A percentile compares a stretch with the other conserved stretches of the same genome.
These are phyloP conservation scores for Phytophthora sojae DNA, from an alignment of 352 stramenopile genomes.

Conservation along the genomic window DNA sequence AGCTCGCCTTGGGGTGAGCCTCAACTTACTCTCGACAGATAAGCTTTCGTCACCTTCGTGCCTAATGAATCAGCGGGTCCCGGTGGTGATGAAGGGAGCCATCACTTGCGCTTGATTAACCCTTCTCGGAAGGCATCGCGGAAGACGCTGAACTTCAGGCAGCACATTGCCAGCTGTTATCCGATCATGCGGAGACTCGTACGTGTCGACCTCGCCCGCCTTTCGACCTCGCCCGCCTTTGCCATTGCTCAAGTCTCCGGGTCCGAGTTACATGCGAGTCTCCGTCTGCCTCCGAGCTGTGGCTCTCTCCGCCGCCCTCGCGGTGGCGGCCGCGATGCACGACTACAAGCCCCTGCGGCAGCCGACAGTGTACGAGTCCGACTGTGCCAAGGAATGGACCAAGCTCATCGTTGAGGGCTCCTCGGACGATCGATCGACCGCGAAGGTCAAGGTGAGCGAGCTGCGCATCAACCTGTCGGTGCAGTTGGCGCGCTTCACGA, in stretches of 20 bases:
- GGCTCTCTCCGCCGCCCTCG: conserved; percentile 16
- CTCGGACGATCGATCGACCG: conserved; percentile 38
- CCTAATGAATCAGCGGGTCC: conserved; percentile 1
- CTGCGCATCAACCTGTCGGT: conserved; percentile 70
- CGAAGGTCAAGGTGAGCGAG: conserved; percentile 53
- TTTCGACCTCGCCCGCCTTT: conserved; percentile 20
- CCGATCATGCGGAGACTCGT: conserved; percentile 23
- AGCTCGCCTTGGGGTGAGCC: too few species aligned
- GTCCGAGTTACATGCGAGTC: conserved; percentile 19
- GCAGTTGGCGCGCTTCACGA: conserved; percentile 66
- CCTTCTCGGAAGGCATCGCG: neutral
- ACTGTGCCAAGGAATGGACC: conserved; percentile 49
- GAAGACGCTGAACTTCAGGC: conserved; percentile 19
- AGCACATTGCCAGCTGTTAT: conserved; percentile 28
- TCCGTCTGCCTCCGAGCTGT: conserved; percentile 15
- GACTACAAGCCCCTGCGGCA: conserved; percentile 57
- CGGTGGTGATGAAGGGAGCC: conserved; percentile 5
- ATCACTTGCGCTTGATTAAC: conserved; percentile 5
- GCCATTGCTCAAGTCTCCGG: conserved; percentile 29
- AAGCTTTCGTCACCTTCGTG: neutral
- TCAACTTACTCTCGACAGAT: too few species aligned
- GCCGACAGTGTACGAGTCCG: conserved; percentile 50
- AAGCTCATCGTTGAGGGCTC: conserved; percentile 31
- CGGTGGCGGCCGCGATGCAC: conserved; percentile 22
- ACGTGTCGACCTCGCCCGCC: conserved; percentile 22